phyloP scores from a whole-genome alignment of 352 stramenopile genomes.

The Blastocystis sp. region DNA sequence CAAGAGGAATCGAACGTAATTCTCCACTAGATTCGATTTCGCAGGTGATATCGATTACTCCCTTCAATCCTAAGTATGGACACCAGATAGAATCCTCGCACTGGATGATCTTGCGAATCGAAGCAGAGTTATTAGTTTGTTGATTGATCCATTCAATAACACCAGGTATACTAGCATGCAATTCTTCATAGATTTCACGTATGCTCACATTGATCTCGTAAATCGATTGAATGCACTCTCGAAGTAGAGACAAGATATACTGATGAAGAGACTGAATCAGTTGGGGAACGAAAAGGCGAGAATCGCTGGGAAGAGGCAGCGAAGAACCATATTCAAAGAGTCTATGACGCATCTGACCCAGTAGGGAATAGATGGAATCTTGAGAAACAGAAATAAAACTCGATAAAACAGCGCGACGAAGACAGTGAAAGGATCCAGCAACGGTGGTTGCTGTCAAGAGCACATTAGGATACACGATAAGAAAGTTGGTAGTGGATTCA shows the following conservation, averaged over 20 bases:
- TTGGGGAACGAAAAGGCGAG: not conserved
- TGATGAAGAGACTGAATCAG: not conserved
- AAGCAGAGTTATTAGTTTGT: not conserved
- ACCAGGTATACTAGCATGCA: conserved; percentile 31
- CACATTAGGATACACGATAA: not conserved
- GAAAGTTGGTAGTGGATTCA: not conserved
- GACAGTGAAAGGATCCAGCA: not conserved
- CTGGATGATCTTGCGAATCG: not conserved
- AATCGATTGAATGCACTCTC: not conserved
- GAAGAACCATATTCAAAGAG: not conserved
- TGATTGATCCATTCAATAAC: not conserved
- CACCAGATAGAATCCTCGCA: conserved; percentile 38
- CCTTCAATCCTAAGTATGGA: conserved; percentile 46
- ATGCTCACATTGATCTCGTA: not conserved
- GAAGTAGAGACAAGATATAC: not conserved
- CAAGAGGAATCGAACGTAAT: not conserved
- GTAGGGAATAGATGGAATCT: not conserved
- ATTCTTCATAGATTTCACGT: not conserved
- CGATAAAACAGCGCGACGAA: conserved; percentile 4
- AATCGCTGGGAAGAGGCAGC: not conserved
- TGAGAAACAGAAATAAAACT: conserved; percentile 4
- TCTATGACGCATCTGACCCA: conserved; percentile 5
- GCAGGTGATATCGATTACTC: conserved; percentile 40
- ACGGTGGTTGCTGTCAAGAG: conserved; percentile 19
- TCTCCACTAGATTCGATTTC: not conserved